phyloP scores from a whole-genome alignment of 2,329 filamentous ascomycete genomes.

The Claviceps fusiformis region DNA sequence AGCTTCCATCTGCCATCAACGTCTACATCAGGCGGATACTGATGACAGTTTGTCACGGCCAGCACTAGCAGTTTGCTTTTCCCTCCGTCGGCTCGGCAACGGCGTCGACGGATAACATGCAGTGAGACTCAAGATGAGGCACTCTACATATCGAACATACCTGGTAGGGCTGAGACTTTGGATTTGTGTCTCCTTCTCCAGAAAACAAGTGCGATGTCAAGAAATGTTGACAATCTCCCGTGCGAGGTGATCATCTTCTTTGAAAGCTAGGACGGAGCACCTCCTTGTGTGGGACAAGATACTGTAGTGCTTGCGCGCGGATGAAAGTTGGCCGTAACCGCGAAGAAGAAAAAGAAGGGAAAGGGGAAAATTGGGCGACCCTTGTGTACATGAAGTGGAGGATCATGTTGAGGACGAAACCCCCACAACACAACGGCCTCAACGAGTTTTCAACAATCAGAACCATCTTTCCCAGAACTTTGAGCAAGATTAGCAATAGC shows the following conservation, averaged over 20 bases:
- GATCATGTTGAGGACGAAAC: neutral
- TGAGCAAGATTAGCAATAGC: neutral
- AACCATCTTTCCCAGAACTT: too few relatives aligned
- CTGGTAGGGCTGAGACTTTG: slow-evolving; percentile 8
- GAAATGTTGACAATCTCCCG: slow-evolving; percentile 4
- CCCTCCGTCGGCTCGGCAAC: slow-evolving; percentile 2
- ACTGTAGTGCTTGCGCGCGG: slow-evolving; percentile 1
- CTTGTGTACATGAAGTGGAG: neutral
- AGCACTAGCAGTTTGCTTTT: neutral
- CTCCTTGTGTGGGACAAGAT: slow-evolving; percentile 6
- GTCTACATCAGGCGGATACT: neutral
- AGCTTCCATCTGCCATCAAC: neutral
- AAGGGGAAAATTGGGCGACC: neutral
- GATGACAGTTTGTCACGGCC: neutral
- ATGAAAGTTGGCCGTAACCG: neutral
- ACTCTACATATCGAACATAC: slow-evolving; percentile 4
- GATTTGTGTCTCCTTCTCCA: neutral
- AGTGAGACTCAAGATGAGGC: slow-evolving; percentile 8
- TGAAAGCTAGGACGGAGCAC: neutral
- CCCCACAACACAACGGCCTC: neutral
- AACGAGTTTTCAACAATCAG: neutral
- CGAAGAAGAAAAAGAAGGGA: neutral
- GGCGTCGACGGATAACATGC: slow-evolving; percentile 6
- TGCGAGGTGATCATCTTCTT: slow-evolving; percentile 8
- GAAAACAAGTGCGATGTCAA: neutral